Evolutionary conservation across 768 basidiomycete genomes (phyloP).

Genomic region (Artomyces pyxidatus): DNA sequence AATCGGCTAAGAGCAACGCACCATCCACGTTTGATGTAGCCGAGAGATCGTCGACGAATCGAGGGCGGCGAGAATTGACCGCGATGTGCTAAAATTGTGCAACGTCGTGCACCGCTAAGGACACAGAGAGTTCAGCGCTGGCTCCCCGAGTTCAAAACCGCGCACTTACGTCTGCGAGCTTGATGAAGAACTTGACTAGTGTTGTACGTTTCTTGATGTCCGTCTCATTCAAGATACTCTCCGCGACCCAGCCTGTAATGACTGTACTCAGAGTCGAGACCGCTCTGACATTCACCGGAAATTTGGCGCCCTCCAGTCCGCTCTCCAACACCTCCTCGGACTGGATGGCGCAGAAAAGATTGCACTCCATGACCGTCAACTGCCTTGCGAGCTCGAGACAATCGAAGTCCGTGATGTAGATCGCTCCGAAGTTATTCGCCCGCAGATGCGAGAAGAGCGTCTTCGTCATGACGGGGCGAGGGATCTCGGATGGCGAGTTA

Average conservation of each 20-base stretch:
- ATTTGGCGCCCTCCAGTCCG: slow-evolving; percentile 59
- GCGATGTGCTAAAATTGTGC: slow-evolving; percentile 87
- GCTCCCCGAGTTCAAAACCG: slow-evolving; percentile 1
- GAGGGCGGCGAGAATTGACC: slow-evolving; percentile 88
- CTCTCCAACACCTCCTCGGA: slow-evolving; percentile 86
- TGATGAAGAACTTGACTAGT: slow-evolving; percentile 88
- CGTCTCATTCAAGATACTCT: slow-evolving; percentile 84
- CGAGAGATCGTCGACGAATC: slow-evolving; percentile 94
- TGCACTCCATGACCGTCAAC: slow-evolving; percentile 88
- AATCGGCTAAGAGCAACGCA: slow-evolving; percentile 32
- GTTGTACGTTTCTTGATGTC: slow-evolving; percentile 78
- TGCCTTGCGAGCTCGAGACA: slow-evolving; percentile 88
- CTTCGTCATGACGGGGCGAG: slow-evolving; percentile 83
- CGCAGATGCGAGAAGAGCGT: slow-evolving; percentile 60
- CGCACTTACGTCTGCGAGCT: slow-evolving; percentile 75
- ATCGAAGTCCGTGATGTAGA: slow-evolving; percentile 87
- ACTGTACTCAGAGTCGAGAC: slow-evolving; percentile 85
- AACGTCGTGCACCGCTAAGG: slow-evolving; percentile 73
- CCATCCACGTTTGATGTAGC: slow-evolving; percentile 89
- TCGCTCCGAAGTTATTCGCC: slow-evolving; percentile 50
- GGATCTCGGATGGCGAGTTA: slow-evolving; percentile 54
- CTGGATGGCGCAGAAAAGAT: slow-evolving; percentile 76
- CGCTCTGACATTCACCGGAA: slow-evolving; percentile 67
- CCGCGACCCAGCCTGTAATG: slow-evolving; percentile 94
- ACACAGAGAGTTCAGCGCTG: slow-evolving; percentile 5